Conservation (phyloP, 176 grass and related monocot genomes). For the Neostapfia colusana region DNA sequence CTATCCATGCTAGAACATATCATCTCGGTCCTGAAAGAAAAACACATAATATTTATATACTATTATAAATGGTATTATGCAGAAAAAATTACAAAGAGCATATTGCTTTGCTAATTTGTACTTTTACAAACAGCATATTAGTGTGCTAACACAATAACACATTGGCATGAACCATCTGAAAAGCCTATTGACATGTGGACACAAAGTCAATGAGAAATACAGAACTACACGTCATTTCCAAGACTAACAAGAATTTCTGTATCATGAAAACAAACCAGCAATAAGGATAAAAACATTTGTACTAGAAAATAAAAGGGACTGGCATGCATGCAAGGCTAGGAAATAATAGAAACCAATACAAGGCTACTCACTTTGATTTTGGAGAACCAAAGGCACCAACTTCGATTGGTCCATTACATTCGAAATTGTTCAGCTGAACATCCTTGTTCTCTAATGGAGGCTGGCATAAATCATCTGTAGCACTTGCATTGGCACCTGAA, state of each 20-base stretch:
- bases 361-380: slow-evolving; percentile 68
- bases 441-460: slow-evolving; percentile 57
- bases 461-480: slow-evolving; percentile 45
- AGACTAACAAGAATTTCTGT: slow-evolving; percentile 17
- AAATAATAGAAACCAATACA: slow-evolving; percentile 7
- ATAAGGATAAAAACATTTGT: neutral
- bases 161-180: slow-evolving; percentile 4
- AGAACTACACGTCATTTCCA: neutral
- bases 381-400: slow-evolving; percentile 49
- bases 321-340: slow-evolving; percentile 6
- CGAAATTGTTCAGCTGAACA: slow-evolving; percentile 71
- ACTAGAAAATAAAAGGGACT: too few relatives aligned
- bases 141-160: slow-evolving; percentile 18
- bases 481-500: slow-evolving; percentile 32
- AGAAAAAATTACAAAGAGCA: slow-evolving; percentile 23
- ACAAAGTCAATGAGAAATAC: slow-evolving; percentile 3
- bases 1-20: slow-evolving; percentile 69
- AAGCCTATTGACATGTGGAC: slow-evolving; percentile 3
- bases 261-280: slow-evolving; percentile 18
- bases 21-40: slow-evolving; percentile 45
- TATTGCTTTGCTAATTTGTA: neutral
- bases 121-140: neutral
- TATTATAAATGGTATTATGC: neutral
- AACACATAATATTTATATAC: neutral
- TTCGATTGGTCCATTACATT: slow-evolving; percentile 55